Evolutionary conservation across 495 filamentous ascomycete species (phyloP), one percentile per base, ranked within the genome.

Genomic region (Bathelium albidoporum): DNA sequence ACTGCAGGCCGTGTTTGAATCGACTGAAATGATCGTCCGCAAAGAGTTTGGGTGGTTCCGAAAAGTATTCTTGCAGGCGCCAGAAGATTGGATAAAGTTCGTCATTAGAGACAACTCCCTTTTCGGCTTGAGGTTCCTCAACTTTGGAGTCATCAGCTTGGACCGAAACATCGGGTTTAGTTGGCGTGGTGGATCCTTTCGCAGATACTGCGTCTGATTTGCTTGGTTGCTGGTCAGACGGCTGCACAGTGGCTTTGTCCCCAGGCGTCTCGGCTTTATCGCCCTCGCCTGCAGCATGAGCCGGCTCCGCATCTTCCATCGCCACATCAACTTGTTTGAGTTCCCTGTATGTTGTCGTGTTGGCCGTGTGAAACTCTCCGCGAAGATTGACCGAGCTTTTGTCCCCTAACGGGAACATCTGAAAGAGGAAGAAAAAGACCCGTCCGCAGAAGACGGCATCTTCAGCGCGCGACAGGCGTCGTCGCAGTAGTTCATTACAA

Each of bases 361-460:
- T 99, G 68, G 97, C 93, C 22, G 87, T 83, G 69, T 99, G 95
- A 66, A 92, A 99, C 74, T 97, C 94, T 67, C 94, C 94, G 31
- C 95, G 85, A 58, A 97, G 82, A 68, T 99, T 99, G 58, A 99
- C 93, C 1, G 92, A 96, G 72, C 94, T 97, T 69, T 89, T 93
- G 76, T 99, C 94, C 29, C 92, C 91, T 0, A 97, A 80, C 12
- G 94, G 91, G 69, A 97, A 97, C 72, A 89, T 95, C 73, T 97
- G 94, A 74, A 96, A 97, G 63, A 97, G 83, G 71, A 96, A 99
- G 66, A 99, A 95, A 71, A 96, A 96, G 24, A 99, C 92, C 52
- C 93, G 82, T 39, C 94, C 94, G 72, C 92, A 97, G 73, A 98
- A 99, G 2, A 95, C 92, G 0, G 95, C 90, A 75, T 99, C 95